A percentile compares a stretch with the other conserved stretches of the same genome.
Evolutionary conservation across 2,329 filamentous ascomycete genomes (phyloP).

Genomic region (Penicillium sp.): DNA sequence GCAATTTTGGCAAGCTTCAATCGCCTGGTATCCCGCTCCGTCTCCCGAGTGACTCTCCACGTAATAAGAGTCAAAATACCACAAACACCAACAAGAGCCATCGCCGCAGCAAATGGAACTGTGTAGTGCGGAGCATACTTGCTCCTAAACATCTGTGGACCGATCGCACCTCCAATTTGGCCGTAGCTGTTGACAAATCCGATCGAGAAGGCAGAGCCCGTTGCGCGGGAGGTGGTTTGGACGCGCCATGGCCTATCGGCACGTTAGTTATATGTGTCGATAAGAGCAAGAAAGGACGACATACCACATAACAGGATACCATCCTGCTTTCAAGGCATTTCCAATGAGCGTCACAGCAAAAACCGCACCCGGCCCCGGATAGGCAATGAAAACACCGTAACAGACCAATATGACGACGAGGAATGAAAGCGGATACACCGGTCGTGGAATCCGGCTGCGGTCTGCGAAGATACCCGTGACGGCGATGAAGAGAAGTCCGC

Average conservation of each 20-base stretch:
- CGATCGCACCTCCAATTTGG: constrained; percentile 53
- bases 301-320: constrained; percentile 53
- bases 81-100: constrained; percentile 49
- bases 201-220: constrained; percentile 54
- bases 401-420: constrained; percentile 48
- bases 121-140: constrained; percentile 51
- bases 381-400: constrained; percentile 50
- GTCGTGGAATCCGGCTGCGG: constrained; percentile 46
- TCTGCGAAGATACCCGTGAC: constrained; percentile 48
- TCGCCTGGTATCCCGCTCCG: constrained; percentile 49
- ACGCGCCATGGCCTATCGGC: constrained; percentile 49
- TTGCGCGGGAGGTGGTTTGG: constrained; percentile 50
- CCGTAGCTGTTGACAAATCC: constrained; percentile 55
- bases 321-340: constrained; percentile 45
- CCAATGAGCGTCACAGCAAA: constrained; percentile 53
- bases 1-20: constrained; percentile 47
- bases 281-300: background rate
- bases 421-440: constrained; percentile 48
- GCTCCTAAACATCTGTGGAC: constrained; percentile 50
- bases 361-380: constrained; percentile 49
- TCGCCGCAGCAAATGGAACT: constrained; percentile 47
- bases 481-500: constrained; percentile 47
- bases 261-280: background rate
- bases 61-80: constrained; percentile 44
- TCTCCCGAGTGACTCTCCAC: constrained; percentile 50